Percentiles rank a stretch among this genome's conserved stretches.
Evolutionary conservation across 164 flowering plant species (phyloP).

Genomic region (Tinospora cordifolia): DNA sequence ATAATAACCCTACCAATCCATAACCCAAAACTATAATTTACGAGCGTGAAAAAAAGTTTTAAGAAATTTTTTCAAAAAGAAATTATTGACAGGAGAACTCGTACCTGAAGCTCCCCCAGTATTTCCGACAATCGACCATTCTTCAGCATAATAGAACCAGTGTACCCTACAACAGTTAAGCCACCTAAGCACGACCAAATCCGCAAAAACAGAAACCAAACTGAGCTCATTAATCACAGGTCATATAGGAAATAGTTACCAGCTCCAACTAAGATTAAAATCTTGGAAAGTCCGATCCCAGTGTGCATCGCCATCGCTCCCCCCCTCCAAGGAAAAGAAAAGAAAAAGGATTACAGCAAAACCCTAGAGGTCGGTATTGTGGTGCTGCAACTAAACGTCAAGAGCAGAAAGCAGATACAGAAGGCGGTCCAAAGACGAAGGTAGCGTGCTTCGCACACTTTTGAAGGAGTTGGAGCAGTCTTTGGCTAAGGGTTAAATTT

Average conservation of each 20-base stretch:
- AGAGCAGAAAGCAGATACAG: too few species aligned
- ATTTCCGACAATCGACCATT: constrained; percentile 67
- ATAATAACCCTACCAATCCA: not conserved
- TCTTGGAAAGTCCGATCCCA: constrained; percentile 57
- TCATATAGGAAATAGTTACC: constrained; percentile 26
- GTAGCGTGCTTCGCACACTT: too few species aligned
- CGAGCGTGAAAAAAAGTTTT: not conserved
- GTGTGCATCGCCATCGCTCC: constrained; percentile 8
- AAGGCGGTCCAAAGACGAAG: too few species aligned
- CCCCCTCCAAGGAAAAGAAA: too few species aligned
- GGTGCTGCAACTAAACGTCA: too few species aligned
- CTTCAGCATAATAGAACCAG: constrained; percentile 53
- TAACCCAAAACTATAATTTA: not conserved
- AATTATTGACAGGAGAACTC: not conserved
- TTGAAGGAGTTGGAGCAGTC: too few species aligned
- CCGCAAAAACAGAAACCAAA: too few species aligned
- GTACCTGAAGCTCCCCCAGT: constrained; percentile 76
- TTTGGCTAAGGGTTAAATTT: too few species aligned
- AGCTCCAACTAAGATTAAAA: constrained; percentile 63
- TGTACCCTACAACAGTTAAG: constrained; percentile 42
- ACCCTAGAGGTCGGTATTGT: not conserved
- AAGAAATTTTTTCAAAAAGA: not conserved
- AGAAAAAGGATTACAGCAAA: not conserved
- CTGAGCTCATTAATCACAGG: too few species aligned
- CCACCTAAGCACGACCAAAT: not conserved